Evolutionary conservation across 1,284 basidiomycete genomes (phyloP).

Genomic region (Fomitopsis schrenkii): DNA sequence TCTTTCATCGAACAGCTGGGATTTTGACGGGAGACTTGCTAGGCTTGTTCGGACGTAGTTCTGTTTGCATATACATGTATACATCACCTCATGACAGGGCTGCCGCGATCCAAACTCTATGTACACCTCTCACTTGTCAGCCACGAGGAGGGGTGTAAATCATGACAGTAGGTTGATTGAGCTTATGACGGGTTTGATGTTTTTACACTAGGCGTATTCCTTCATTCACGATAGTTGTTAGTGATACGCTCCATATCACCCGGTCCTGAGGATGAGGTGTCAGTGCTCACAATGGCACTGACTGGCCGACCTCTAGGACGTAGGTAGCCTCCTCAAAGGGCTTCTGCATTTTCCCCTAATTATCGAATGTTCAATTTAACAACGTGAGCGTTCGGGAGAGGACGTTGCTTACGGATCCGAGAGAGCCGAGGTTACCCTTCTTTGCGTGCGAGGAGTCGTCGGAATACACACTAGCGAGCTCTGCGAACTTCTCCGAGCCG

Average conservation of each 20-base stretch:
- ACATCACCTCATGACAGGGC: background rate
- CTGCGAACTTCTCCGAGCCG: constrained; percentile 64
- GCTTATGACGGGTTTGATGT: too few species aligned
- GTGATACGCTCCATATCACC: constrained; percentile 32
- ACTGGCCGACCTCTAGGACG: constrained; percentile 75
- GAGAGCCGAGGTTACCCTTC: constrained; percentile 85
- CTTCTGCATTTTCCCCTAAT: constrained; percentile 90
- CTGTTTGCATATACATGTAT: background rate
- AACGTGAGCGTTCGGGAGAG: background rate
- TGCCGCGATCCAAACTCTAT: too few species aligned
- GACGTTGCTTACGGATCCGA: constrained; percentile 43
- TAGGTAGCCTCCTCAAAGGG: constrained; percentile 94
- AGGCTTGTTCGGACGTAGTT: background rate
- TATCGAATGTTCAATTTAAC: background rate
- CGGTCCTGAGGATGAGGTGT: constrained; percentile 91
- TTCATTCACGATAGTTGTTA: too few species aligned
- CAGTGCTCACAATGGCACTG: constrained; percentile 84
- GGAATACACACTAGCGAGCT: constrained; percentile 52
- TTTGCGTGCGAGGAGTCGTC: constrained; percentile 85
- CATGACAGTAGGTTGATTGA: too few species aligned
- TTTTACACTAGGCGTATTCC: too few species aligned
- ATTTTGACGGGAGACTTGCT: constrained; percentile 32
- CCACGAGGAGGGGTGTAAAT: too few species aligned
- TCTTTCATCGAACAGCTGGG: constrained; percentile 66
- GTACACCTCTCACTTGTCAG: too few species aligned